Conservation (phyloP, 2,329 filamentous ascomycete species). For the Xylaria sp. region DNA sequence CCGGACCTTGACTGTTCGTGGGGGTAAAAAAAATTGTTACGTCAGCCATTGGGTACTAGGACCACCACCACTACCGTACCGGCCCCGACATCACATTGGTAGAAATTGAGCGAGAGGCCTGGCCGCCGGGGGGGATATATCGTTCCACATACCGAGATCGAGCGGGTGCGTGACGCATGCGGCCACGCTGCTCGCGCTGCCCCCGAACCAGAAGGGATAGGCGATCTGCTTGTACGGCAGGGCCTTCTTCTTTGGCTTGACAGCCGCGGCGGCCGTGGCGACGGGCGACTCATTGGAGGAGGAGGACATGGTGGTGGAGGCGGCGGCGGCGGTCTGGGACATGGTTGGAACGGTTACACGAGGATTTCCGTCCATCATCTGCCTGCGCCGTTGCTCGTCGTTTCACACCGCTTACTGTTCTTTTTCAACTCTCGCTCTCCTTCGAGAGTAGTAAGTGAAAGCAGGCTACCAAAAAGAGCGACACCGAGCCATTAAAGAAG, state of each 20-base stretch:
- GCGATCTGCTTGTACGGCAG: slow-evolving; percentile 44
- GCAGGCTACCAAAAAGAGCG: slow-evolving; percentile 24
- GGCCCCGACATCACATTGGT: neutral
- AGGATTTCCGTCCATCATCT: neutral
- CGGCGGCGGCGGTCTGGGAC: slow-evolving; percentile 8
- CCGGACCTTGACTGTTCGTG: slow-evolving; percentile 66
- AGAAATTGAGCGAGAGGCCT: neutral
- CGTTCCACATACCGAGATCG: slow-evolving; percentile 75
- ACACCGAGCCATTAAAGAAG: slow-evolving; percentile 30
- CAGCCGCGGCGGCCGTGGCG: slow-evolving; percentile 25
- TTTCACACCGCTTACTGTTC: neutral
- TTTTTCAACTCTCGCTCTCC: neutral
- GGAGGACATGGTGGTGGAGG: slow-evolving; percentile 8
- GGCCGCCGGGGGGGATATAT: neutral
- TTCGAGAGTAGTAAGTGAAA: slow-evolving; percentile 8
- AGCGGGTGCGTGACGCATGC: slow-evolving; percentile 91
- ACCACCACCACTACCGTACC: too few species aligned
- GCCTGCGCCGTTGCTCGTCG: neutral
- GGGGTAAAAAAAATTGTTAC: neutral
- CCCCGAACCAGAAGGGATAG: slow-evolving; percentile 96
- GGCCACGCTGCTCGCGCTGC: slow-evolving; percentile 89
- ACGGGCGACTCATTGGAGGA: slow-evolving; percentile 26
- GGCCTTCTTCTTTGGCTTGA: slow-evolving; percentile 42
- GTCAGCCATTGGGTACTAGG: slow-evolving; percentile 10
- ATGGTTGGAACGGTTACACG: slow-evolving; percentile 31